Evolutionary conservation across 495 filamentous ascomycete species (phyloP).

Genomic region (Xylaria nigripes): DNA sequence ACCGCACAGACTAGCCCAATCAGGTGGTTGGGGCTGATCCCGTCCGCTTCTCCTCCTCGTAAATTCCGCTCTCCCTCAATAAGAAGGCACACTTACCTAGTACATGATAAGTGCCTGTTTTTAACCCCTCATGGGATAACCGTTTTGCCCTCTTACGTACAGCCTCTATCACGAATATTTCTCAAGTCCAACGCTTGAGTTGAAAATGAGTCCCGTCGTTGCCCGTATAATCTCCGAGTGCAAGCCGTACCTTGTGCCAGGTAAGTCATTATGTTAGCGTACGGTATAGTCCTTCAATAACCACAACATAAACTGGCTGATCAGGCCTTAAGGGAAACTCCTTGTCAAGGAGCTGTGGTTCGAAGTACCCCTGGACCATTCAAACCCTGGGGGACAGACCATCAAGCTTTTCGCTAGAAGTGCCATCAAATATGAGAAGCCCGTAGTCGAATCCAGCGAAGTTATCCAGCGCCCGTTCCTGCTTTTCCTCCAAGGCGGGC

Average conservation of each 20-base stretch:
- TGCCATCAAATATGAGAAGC: constrained; percentile 53
- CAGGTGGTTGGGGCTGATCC: no score
- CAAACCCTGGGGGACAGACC: constrained; percentile 49
- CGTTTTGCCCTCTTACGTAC: background rate
- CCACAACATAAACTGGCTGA: background rate
- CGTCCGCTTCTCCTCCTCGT: no score
- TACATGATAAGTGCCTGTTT: no score
- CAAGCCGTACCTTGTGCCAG: constrained; percentile 28
- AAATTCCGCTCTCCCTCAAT: no score
- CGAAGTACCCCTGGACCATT: constrained; percentile 71
- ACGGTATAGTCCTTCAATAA: background rate
- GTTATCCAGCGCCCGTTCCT: constrained; percentile 45
- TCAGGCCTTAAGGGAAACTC: constrained; percentile 51
- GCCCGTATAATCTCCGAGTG: constrained; percentile 21
- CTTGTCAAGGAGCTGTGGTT: constrained; percentile 76
- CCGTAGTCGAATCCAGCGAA: constrained; percentile 42
- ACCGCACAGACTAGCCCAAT: no score
- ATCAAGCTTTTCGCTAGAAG: constrained; percentile 71
- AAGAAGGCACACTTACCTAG: no score
- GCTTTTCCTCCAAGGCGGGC: constrained; percentile 65
- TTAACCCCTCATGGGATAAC: no score
- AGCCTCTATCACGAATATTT: background rate
- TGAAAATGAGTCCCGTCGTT: constrained; percentile 19
- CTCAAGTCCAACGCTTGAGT: background rate
- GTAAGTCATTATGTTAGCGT: constrained; percentile 6